Percentiles rank a stretch among this genome's conserved stretches.
Evolutionary conservation across 306 rosid genomes (phyloP).

Genomic region (Geum urbanum): DNA sequence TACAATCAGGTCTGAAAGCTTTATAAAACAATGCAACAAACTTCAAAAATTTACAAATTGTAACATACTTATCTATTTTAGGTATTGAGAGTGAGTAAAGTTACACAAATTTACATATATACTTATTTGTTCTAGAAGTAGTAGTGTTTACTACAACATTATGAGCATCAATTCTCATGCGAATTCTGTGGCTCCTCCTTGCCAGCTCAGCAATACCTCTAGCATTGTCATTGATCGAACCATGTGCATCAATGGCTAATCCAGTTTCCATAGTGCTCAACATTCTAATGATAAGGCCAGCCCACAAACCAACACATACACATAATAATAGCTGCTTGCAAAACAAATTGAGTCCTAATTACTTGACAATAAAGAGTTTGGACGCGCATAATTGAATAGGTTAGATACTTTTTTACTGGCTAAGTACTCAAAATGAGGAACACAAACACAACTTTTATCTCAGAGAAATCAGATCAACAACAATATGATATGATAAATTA

Average conservation of each 20-base stretch:
- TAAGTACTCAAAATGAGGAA: too few relatives aligned
- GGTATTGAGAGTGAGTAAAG: not conserved
- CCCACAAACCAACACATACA: constrained; percentile 92
- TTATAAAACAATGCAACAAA: not conserved
- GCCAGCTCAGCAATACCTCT: constrained; percentile 99
- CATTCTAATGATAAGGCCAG: constrained; percentile 97
- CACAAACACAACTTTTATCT: constrained; percentile 59
- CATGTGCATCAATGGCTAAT: constrained; percentile 92
- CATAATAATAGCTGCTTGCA: constrained; percentile 90
- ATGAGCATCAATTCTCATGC: constrained; percentile 96
- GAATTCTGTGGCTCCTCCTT: constrained; percentile 86
- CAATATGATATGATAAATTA: too few relatives aligned
- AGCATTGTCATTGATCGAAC: constrained; percentile 96
- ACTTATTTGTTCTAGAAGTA: constrained; percentile 42
- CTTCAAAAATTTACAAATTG: too few relatives aligned
- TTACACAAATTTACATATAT: not conserved
- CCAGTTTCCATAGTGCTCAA: constrained; percentile 92
- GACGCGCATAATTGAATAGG: too few relatives aligned
- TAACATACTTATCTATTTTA: too few relatives aligned
- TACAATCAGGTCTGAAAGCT: not conserved
- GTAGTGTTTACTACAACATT: constrained; percentile 98
- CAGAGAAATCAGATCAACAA: constrained; percentile 58
- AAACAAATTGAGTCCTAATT: constrained; percentile 5
- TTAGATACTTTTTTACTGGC: too few relatives aligned
- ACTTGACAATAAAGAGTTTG: not conserved